Evolutionary conservation across 2,329 filamentous ascomycete genomes (phyloP).

Genomic region (Penicillium sp.): DNA sequence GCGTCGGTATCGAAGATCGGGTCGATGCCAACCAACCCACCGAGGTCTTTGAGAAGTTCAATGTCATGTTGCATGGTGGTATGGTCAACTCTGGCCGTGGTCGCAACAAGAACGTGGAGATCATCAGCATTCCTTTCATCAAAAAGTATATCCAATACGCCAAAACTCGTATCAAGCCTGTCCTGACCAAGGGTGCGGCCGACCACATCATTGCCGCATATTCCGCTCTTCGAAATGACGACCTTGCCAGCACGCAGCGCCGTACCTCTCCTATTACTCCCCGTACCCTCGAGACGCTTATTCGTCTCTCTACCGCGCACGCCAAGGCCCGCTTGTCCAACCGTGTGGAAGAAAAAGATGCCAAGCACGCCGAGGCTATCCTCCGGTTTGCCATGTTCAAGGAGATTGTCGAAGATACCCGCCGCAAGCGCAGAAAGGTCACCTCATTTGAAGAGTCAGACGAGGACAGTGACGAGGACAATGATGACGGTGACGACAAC

Average conservation of each 20-base stretch:
- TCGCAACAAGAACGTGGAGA: conserved; percentile 69
- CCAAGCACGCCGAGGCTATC: conserved; percentile 79
- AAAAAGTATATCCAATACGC: conserved; percentile 99
- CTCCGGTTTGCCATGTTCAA: conserved; percentile 95
- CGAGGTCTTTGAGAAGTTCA: conserved; percentile 93
- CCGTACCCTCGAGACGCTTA: conserved; percentile 94
- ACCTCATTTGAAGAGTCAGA: conserved; percentile 59
- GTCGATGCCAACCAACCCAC: conserved; percentile 68
- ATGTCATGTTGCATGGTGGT: conserved; percentile 90
- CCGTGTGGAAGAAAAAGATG: conserved; percentile 83
- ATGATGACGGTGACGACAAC: conserved; percentile 25
- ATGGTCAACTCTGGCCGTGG: conserved; percentile 74
- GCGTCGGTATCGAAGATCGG: conserved; percentile 74
- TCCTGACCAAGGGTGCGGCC: conserved; percentile 83
- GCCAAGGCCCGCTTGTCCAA: conserved; percentile 86
- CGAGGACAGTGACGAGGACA: conserved; percentile 36
- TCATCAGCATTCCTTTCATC: conserved; percentile 94
- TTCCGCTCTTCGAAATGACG: conserved; percentile 88
- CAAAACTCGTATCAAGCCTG: conserved; percentile 82
- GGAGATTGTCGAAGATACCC: conserved; percentile 73
- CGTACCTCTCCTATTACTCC: conserved; percentile 93
- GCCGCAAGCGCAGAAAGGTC: conserved; percentile 76
- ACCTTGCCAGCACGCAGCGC: conserved; percentile 88
- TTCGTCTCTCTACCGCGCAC: conserved; percentile 92
- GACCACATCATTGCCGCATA: conserved; percentile 90